These are phyloP conservation scores for Chlorella sorokiniana DNA, from an alignment of 139 green algal genomes.

Conservation along the genomic window DNA sequence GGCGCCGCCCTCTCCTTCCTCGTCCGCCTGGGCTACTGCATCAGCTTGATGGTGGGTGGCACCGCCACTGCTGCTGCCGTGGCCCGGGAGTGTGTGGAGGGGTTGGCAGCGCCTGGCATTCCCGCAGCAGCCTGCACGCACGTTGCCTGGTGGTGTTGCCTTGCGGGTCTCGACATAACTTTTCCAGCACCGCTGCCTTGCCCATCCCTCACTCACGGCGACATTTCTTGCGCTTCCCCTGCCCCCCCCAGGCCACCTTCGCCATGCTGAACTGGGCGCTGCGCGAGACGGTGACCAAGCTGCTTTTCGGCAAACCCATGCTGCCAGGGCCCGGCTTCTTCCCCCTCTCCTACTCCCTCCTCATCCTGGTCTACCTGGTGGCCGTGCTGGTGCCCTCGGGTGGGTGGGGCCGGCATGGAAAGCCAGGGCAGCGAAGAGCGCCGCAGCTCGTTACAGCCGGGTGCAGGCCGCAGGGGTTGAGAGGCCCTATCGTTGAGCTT, in stretches of 20 bases:
- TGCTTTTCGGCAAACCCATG: conserved; percentile 20
- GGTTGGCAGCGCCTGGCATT: too few species aligned
- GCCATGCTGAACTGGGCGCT: conserved; percentile 53
- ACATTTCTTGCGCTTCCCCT: too few species aligned
- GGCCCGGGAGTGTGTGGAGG: too few species aligned
- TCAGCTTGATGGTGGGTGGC: conserved; percentile 32
- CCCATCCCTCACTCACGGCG: too few species aligned
- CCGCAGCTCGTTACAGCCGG: neutral
- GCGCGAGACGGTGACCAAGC: conserved; percentile 42
- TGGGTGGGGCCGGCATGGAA: neutral
- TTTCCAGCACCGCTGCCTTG: neutral
- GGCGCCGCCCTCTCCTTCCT: conserved; percentile 29
- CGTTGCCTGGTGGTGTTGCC: neutral
- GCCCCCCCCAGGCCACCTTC: conserved; percentile 35
- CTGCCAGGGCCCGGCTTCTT: conserved; percentile 30
- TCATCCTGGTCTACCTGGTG: conserved; percentile 32
- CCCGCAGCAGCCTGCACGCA: neutral
- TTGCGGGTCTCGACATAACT: neutral
- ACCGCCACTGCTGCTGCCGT: too few species aligned
- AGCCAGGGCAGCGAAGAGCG: neutral
- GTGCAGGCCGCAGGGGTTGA: too few species aligned
- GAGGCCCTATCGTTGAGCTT: too few species aligned
- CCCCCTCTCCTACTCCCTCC: conserved; percentile 19
- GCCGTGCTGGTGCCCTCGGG: conserved; percentile 39
- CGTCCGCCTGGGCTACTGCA: conserved; percentile 42